These are phyloP conservation scores for Abrus pulchellus DNA, from an alignment of 306 rosid genomes.

Conservation along the genomic window DNA sequence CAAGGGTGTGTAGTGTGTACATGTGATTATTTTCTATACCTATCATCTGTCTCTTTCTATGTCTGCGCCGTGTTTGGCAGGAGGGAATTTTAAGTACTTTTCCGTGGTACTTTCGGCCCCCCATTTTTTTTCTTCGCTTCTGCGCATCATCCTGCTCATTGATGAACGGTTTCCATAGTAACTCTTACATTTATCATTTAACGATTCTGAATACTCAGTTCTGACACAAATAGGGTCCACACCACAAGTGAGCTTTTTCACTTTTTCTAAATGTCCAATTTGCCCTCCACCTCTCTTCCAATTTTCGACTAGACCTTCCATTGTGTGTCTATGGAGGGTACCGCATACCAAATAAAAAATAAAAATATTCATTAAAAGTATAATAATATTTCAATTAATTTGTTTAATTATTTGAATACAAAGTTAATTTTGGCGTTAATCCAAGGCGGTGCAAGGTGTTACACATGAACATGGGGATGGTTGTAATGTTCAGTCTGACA, in stretches of 20 bases:
- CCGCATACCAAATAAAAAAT: neutral
- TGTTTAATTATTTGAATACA: neutral
- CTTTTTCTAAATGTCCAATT: neutral
- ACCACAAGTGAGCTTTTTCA: neutral
- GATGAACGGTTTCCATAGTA: slow-evolving; percentile 40
- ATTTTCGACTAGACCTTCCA: neutral
- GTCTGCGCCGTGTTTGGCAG: slow-evolving; percentile 49
- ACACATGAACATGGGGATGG: slow-evolving; percentile 17
- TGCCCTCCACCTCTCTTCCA: slow-evolving; percentile 16
- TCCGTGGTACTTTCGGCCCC: slow-evolving; percentile 72
- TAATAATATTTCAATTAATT: neutral
- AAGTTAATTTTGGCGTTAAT: too few relatives aligned
- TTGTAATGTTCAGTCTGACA: slow-evolving; percentile 46
- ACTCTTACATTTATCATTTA: slow-evolving; percentile 47
- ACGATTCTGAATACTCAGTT: slow-evolving; percentile 40
- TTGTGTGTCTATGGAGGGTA: neutral
- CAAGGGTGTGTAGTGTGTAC: neutral
- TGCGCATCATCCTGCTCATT: neutral
- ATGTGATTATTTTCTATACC: neutral
- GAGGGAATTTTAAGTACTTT: slow-evolving; percentile 53
- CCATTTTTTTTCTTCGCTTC: slow-evolving; percentile 3
- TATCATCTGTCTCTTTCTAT: slow-evolving; percentile 41
- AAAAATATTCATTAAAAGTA: neutral
- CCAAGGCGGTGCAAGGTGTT: slow-evolving; percentile 5
- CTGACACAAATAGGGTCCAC: slow-evolving; percentile 49